Percentiles rank a stretch among this genome's conserved stretches.
phyloP scores from a whole-genome alignment of 78 protist genomes.

The Dictyostelium brefeldianum region DNA sequence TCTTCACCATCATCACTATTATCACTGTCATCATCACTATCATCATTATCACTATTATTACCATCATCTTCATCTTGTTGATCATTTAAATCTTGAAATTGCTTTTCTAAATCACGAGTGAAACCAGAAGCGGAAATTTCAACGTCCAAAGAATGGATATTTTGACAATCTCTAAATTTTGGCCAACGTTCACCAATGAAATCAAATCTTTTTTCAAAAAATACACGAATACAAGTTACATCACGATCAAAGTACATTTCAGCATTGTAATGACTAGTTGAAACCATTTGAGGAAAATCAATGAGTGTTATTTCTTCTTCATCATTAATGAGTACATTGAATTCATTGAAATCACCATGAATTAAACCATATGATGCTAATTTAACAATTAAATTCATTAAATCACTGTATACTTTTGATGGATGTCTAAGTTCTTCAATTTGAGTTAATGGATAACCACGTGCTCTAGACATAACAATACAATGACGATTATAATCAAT shows the following conservation, averaged over 20 bases:
- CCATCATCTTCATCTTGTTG: slow-evolving; percentile 4
- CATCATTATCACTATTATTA: not conserved
- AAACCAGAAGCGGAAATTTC: slow-evolving; percentile 45
- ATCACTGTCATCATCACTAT: slow-evolving; percentile 16
- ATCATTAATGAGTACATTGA: slow-evolving; percentile 95
- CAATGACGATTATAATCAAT: slow-evolving; percentile 96
- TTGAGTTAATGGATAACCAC: slow-evolving; percentile 93
- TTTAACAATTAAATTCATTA: slow-evolving; percentile 91
- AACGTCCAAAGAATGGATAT: slow-evolving; percentile 21
- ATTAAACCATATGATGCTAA: slow-evolving; percentile 96
- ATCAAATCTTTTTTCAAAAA: slow-evolving; percentile 86
- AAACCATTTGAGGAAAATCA: slow-evolving; percentile 99
- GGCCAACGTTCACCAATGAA: slow-evolving; percentile 73
- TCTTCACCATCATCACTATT: slow-evolving; percentile 27
- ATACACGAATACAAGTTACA: slow-evolving; percentile 89
- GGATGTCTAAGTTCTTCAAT: slow-evolving; percentile 86
- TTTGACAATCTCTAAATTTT: slow-evolving; percentile 46
- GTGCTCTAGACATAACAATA: slow-evolving; percentile 94
- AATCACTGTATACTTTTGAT: slow-evolving; percentile 56
- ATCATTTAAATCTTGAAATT: slow-evolving; percentile 36
- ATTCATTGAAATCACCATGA: slow-evolving; percentile 99
- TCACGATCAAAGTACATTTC: slow-evolving; percentile 95
- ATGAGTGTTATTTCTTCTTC: slow-evolving; percentile 91
- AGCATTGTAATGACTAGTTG: slow-evolving; percentile 96
- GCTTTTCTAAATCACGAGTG: slow-evolving; percentile 59